A percentile compares a stretch with the other conserved stretches of the same genome.
phyloP scores from a whole-genome alignment of 805 yeast genomes.

The Candida boidinii region DNA sequence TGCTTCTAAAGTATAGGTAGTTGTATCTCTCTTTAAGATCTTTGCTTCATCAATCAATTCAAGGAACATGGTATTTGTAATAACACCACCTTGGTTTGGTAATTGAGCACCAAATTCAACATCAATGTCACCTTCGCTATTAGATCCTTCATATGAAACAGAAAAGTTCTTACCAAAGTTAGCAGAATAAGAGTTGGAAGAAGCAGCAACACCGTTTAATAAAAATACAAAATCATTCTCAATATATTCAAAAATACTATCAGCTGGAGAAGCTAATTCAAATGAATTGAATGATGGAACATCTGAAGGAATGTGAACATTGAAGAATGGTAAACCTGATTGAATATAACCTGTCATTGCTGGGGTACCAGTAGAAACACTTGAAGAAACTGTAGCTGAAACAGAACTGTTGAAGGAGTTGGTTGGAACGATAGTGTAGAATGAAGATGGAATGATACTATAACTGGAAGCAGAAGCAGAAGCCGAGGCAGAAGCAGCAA shows the following conservation, averaged over 20 bases:
- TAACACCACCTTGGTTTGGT: not conserved
- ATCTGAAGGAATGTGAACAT: not conserved
- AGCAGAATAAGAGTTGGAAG: not conserved
- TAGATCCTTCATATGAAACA: not conserved
- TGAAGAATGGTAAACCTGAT: too few species aligned
- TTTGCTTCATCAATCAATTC: not conserved
- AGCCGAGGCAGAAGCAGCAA: too few species aligned
- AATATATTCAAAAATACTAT: too few species aligned
- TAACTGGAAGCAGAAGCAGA: too few species aligned
- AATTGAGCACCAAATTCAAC: not conserved
- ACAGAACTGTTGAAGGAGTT: too few species aligned
- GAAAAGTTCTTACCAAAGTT: too few species aligned
- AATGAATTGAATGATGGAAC: not conserved
- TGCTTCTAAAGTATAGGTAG: not conserved
- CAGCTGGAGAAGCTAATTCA: constrained; percentile 12
- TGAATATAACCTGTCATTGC: too few species aligned
- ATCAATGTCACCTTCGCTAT: not conserved
- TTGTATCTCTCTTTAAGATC: constrained; percentile 1
- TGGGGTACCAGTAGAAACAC: too few species aligned
- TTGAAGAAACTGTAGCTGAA: too few species aligned
- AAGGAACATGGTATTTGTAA: not conserved
- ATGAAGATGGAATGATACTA: too few species aligned
- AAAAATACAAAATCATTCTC: too few species aligned
- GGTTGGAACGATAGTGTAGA: too few species aligned
- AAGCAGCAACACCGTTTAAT: not conserved